Conservation (phyloP, 2,329 filamentous ascomycete genomes). For the Diaporthe nobilis region DNA sequence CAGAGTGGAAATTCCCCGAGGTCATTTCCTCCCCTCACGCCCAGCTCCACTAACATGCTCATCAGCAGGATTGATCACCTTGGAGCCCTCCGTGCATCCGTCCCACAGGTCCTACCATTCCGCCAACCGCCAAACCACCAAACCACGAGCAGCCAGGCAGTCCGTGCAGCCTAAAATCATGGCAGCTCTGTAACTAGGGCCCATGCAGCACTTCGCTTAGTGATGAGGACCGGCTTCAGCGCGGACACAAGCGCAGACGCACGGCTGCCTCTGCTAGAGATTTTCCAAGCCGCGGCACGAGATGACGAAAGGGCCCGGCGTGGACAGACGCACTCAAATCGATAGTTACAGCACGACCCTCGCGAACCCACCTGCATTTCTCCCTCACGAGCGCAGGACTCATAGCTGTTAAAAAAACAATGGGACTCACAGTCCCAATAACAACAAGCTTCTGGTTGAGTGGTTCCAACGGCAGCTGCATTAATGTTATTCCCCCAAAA, state of each 20-base stretch:
- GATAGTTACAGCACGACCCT: slow-evolving; percentile 4
- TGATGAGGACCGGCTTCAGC: slow-evolving; percentile 4
- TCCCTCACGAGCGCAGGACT: neutral
- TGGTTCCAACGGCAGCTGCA: neutral
- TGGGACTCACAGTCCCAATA: neutral
- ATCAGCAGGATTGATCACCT: slow-evolving; percentile 13
- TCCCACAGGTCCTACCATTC: neutral
- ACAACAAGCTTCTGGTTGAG: neutral
- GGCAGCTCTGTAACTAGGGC: neutral
- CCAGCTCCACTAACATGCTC: neutral
- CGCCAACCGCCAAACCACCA: neutral
- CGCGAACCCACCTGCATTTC: neutral
- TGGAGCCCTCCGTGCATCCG: neutral
- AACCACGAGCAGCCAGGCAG: neutral
- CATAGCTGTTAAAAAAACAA: neutral
- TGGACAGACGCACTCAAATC: neutral
- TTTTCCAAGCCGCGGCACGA: slow-evolving; percentile 2
- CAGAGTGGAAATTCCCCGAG: slow-evolving; percentile 30
- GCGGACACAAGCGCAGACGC: neutral
- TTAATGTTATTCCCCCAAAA: neutral
- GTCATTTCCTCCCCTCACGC: slow-evolving; percentile 13
- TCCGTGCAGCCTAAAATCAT: slow-evolving; percentile 10
- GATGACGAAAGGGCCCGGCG: slow-evolving; percentile 4
- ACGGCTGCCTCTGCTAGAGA: slow-evolving; percentile 10
- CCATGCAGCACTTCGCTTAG: slow-evolving; percentile 5